Evolutionary conservation across 2,329 filamentous ascomycete species (phyloP), one percentile per base, ranked within the genome.

Genomic region (Aschersonia sp.): DNA sequence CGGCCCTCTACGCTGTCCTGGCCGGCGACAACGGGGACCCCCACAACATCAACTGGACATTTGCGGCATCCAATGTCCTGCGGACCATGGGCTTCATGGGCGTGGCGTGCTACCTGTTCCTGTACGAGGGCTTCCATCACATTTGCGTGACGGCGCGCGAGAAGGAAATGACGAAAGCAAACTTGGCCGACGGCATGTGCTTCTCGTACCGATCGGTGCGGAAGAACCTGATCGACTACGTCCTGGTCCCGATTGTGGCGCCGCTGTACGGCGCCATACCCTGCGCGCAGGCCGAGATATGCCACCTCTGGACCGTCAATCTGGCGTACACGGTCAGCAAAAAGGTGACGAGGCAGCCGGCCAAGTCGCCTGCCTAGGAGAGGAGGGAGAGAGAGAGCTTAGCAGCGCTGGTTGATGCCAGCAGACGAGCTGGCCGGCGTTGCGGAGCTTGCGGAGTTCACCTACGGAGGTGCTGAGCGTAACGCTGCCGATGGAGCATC

Each of bases 261-360:
- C 79, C 81, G 1, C 54, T 85, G 3, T 86, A 79, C 55, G 82
- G 82, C 14, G 74, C 79, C 0, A 73, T 85, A 14, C 83, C 83
- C 0, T 77, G 78, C 42, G 69, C 79, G 5, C 79, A 85, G 52
- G 83, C 83, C 2, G 76, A 83, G 53, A 63, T 85, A 47, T 76
- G 72, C 57, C 83, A 87, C 59, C 78, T 86, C 57, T 86, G 80
- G 74, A 84, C 79, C 0, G 67, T 81, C 35, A 71, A 83, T 48
- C 60, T 87, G 54, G 78, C 82, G 9, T 87, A 87, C 62, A 75
- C 78, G 0, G 82, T 87, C 56, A 85, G 80, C 66, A 78, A 80
- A 63, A 87, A 86, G 59, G 74, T 78, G 56, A 75, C 71, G 2
- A 64, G 75, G 49, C 68, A 74, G 60, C 63, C 71, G 53, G 63